phyloP scores from a whole-genome alignment of 768 basidiomycete species.

The Floccularia luteovirens region DNA sequence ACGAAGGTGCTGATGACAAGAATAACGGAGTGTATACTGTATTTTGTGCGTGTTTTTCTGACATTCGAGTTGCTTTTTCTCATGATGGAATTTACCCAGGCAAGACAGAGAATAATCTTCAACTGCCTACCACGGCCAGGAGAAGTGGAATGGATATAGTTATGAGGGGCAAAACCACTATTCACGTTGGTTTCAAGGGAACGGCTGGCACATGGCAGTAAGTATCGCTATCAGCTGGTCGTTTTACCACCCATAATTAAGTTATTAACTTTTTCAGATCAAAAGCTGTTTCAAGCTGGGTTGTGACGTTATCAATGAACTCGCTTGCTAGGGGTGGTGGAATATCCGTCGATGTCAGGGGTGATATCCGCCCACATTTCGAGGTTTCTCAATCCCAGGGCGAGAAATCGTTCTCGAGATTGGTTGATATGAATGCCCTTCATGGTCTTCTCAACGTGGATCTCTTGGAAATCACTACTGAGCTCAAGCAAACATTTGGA shows the following conservation, averaged over 20 bases:
- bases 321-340: conserved; percentile 5
- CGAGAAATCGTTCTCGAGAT: conserved; percentile 2
- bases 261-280: conserved; percentile 2
- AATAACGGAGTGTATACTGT: conserved; percentile 7
- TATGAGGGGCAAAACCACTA: conserved; percentile 2
- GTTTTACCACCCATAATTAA: not conserved
- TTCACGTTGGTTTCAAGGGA: conserved; percentile 7
- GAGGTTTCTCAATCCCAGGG: conserved; percentile 1
- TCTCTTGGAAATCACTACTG: not conserved
- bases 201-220: conserved; percentile 5
- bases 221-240: no score
- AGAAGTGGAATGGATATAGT: conserved; percentile 5
- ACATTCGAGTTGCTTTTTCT: no score
- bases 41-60: conserved; percentile 7
- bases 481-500: conserved; percentile 7
- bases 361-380: conserved; percentile 2
- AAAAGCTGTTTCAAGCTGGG: conserved; percentile 7
- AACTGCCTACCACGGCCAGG: conserved; percentile 3
- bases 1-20: conserved; percentile 7
- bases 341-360: conserved; percentile 3
- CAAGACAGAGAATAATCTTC: conserved; percentile 6
- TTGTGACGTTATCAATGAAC: conserved; percentile 5
- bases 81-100: no score
- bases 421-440: conserved; percentile 6
- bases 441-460: conserved; percentile 7